These are phyloP conservation scores for Emergomyces orientalis DNA, from an alignment of 2,329 filamentous ascomycete species.

Conservation along the genomic window DNA sequence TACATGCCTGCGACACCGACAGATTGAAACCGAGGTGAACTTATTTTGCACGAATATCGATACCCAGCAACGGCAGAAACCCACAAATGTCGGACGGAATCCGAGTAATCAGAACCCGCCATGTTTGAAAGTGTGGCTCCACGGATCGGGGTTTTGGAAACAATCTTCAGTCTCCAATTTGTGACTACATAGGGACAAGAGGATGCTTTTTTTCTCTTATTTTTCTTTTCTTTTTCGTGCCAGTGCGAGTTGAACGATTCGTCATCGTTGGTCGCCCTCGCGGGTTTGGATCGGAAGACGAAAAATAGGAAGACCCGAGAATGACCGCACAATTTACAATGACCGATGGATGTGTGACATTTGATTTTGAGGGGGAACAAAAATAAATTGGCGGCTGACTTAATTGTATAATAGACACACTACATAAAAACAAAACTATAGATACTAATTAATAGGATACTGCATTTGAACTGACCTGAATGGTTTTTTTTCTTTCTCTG, in stretches of 20 bases:
- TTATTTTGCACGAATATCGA: background rate
- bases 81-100: background rate
- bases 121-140: background rate
- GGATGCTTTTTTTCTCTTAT: background rate
- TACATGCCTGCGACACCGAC: background rate
- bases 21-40: background rate
- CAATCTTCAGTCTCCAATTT: background rate
- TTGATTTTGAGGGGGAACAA: background rate
- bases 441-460: background rate
- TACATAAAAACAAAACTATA: background rate
- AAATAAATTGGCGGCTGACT: background rate
- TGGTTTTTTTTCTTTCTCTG: background rate
- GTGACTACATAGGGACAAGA: background rate
- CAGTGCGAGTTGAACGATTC: background rate
- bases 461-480: background rate
- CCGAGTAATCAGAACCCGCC: background rate
- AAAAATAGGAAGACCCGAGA: background rate
- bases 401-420: constrained; percentile 1
- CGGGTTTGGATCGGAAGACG: background rate
- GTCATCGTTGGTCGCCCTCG: background rate
- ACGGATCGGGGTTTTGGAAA: background rate
- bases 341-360: background rate
- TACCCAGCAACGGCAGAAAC: background rate
- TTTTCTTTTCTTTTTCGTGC: background rate
- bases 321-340: too few relatives aligned